A percentile compares a stretch with the other conserved stretches of the same genome.
phyloP scores from a whole-genome alignment of 2,329 filamentous ascomycete genomes.

The Aspergillus candidus region DNA sequence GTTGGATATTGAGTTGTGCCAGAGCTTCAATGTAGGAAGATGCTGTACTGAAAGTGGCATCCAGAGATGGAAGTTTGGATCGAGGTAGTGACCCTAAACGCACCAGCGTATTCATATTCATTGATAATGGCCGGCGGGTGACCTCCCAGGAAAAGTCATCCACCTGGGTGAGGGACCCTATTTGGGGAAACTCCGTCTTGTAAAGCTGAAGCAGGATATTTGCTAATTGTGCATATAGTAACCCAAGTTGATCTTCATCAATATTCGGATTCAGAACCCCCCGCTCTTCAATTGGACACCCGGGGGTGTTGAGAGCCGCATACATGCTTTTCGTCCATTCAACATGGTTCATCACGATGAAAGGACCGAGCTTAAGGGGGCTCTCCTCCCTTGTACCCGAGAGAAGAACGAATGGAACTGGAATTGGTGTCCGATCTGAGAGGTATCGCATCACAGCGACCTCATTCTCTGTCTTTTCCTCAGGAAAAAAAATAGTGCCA shows the following conservation, averaged over 20 bases:
- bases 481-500: constrained; percentile 19
- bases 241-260: constrained; percentile 26
- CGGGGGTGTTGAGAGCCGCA: constrained; percentile 13
- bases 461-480: constrained; percentile 22
- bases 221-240: constrained; percentile 14
- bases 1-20: constrained; percentile 40
- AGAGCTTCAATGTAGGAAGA: constrained; percentile 36
- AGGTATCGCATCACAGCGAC: constrained; percentile 16
- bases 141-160: constrained; percentile 17
- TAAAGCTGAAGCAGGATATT: constrained; percentile 10
- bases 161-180: constrained; percentile 10
- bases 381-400: constrained; percentile 12
- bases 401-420: constrained; percentile 13
- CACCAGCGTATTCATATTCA: constrained; percentile 38
- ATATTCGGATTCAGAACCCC: constrained; percentile 28
- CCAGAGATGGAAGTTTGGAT: constrained; percentile 7
- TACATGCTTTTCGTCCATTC: constrained; percentile 10
- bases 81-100: constrained; percentile 16
- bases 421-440: constrained; percentile 12
- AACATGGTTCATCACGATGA: constrained; percentile 34
- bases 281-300: constrained; percentile 6
- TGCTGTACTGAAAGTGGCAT: constrained; percentile 21
- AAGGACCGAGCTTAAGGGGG: constrained; percentile 23
- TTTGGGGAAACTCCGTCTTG: background rate
- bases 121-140: constrained; percentile 32